A percentile compares a stretch with the other conserved stretches of the same genome.
Conservation (phyloP, 306 rosid species). For the Prunus padus region DNA sequence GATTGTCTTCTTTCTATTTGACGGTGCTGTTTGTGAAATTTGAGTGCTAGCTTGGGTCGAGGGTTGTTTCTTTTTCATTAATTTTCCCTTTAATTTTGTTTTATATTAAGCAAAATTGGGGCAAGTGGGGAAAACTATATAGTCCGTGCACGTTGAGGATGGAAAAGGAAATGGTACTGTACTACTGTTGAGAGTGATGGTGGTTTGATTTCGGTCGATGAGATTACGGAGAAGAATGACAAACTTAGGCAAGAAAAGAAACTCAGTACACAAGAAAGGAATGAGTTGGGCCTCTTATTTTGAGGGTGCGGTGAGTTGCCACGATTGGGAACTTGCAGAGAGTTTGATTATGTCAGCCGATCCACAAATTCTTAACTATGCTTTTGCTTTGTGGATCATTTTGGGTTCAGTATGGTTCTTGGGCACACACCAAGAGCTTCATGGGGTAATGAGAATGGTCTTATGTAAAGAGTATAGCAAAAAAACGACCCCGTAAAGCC, state of each 20-base stretch:
- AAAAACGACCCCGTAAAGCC: too few species aligned
- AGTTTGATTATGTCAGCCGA: conserved; percentile 60
- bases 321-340: conserved; percentile 69
- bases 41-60: not conserved
- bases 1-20: not conserved
- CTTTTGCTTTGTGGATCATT: conserved; percentile 59
- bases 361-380: conserved; percentile 68
- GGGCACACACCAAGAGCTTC: conserved; percentile 54
- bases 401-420: conserved; percentile 75
- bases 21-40: not conserved
- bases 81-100: too few species aligned
- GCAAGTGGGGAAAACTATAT: too few species aligned
- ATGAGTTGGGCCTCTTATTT: not conserved
- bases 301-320: conserved; percentile 60
- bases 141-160: too few species aligned
- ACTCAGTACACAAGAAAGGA: not conserved
- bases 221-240: not conserved
- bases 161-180: too few species aligned
- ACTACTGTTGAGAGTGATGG: too few species aligned
- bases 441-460: conserved; percentile 51
- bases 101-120: too few species aligned
- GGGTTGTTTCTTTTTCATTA: too few species aligned
- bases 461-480: too few species aligned
- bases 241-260: not conserved
- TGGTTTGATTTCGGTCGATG: not conserved